A percentile compares a stretch with the other conserved stretches of the same genome.
Evolutionary conservation across 371 early-diverging fungal species (phyloP).

Genomic region (Zychaea mexicana): DNA sequence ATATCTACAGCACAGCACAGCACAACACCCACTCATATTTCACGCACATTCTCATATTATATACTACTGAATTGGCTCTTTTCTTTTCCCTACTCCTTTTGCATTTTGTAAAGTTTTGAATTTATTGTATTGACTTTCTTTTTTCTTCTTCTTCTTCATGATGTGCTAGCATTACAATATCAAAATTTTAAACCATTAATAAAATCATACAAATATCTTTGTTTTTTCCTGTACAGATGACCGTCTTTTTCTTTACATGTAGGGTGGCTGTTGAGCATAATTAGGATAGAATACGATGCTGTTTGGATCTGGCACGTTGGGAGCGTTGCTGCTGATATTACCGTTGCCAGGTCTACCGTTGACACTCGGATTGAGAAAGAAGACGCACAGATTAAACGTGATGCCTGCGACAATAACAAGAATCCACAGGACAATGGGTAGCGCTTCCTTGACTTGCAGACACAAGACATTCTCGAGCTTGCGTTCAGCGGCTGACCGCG

Average conservation of each 20-base stretch:
- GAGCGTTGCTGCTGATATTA: not conserved
- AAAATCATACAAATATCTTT: too few species aligned
- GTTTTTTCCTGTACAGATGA: too few species aligned
- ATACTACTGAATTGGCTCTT: not conserved
- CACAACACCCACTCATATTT: not conserved
- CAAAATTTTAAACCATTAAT: too few species aligned
- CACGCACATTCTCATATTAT: too few species aligned
- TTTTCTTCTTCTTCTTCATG: too few species aligned
- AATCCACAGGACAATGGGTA: constrained; percentile 45
- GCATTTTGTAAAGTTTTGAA: not conserved
- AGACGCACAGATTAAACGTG: constrained; percentile 31
- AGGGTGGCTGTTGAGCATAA: too few species aligned
- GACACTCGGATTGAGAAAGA: constrained; percentile 6
- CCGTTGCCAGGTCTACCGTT: not conserved
- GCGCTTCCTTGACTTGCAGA: constrained; percentile 39
- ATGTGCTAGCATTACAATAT: too few species aligned
- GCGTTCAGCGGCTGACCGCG: constrained; percentile 44
- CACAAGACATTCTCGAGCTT: constrained; percentile 37
- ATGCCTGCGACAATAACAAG: constrained; percentile 32
- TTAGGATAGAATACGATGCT: constrained; percentile 47
- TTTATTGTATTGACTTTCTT: too few species aligned
- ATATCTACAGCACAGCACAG: too few species aligned
- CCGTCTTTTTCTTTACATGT: too few species aligned
- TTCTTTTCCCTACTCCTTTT: not conserved
- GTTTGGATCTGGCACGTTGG: constrained; percentile 25